Conservation (phyloP, 2,329 filamentous ascomycete genomes). For the Colletotrichum lini region DNA sequence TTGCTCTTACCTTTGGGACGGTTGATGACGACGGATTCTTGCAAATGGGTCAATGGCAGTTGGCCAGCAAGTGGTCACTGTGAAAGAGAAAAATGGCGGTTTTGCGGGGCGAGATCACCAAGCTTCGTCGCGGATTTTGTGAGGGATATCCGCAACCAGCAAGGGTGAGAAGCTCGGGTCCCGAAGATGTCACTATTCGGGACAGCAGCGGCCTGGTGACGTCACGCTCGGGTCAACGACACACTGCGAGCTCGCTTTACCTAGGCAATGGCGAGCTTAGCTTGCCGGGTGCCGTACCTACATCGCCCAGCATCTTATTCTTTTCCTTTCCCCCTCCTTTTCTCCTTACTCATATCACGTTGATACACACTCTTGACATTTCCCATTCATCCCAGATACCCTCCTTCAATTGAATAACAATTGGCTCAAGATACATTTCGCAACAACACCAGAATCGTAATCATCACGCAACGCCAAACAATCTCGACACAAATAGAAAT, state of each 20-base stretch:
- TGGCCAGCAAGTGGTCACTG: slow-evolving; percentile 2
- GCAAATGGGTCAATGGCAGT: slow-evolving; percentile 25
- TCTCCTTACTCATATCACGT: not conserved
- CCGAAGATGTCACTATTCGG: slow-evolving; percentile 28
- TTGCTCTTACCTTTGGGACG: not conserved
- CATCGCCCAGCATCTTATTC: not conserved
- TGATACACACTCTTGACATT: not conserved
- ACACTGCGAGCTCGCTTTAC: slow-evolving; percentile 6
- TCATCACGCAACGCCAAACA: not conserved
- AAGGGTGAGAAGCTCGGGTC: slow-evolving; percentile 4
- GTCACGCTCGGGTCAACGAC: slow-evolving; percentile 34
- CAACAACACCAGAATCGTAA: not conserved
- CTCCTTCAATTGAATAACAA: not conserved
- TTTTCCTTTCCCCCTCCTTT: not conserved
- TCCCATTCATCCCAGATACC: not conserved
- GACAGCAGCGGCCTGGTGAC: slow-evolving; percentile 20
- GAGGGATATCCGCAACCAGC: slow-evolving; percentile 6
- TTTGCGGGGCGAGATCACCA: slow-evolving; percentile 12
- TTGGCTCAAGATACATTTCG: too few relatives aligned
- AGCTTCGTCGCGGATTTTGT: not conserved
- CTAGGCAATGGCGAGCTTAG: slow-evolving; percentile 17
- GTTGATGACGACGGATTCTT: slow-evolving; percentile 17
- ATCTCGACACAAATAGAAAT: slow-evolving; percentile 23
- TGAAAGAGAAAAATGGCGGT: not conserved
- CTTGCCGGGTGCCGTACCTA: not conserved